Evolutionary conservation across 371 early-diverging fungal genomes (phyloP).

Genomic region (Quaeritorhiza haematococci): DNA sequence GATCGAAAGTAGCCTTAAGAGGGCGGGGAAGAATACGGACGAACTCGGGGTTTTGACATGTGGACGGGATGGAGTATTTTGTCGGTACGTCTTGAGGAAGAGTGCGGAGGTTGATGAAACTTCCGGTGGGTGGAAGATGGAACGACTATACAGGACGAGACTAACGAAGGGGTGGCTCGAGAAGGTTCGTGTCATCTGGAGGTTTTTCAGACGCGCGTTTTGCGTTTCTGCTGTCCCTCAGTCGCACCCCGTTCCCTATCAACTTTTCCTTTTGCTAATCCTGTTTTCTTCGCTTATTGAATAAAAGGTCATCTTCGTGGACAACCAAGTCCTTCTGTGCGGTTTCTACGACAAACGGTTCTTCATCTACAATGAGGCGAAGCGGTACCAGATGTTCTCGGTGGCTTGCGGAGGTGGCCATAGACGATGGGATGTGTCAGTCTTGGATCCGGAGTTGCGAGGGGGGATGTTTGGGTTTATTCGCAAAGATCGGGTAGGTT

Average conservation of each 20-base stretch:
- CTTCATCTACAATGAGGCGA: conserved; percentile 67
- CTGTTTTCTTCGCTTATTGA: too few relatives aligned
- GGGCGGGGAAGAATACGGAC: too few relatives aligned
- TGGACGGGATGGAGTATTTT: conserved; percentile 67
- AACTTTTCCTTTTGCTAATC: too few relatives aligned
- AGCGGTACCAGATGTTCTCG: conserved; percentile 42
- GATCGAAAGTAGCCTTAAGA: too few relatives aligned
- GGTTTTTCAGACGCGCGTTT: not conserved
- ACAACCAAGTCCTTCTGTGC: conserved; percentile 52
- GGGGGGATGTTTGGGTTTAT: conserved; percentile 13
- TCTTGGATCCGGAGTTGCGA: conserved; percentile 3
- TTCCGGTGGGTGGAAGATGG: conserved; percentile 8
- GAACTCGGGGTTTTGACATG: conserved; percentile 59
- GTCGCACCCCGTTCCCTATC: not conserved
- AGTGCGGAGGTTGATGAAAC: conserved; percentile 11
- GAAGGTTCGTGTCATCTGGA: too few relatives aligned
- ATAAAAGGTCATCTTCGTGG: conserved; percentile 37
- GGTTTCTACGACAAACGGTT: conserved; percentile 69
- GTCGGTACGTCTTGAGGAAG: conserved; percentile 26
- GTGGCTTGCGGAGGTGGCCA: conserved; percentile 29
- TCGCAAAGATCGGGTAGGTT: too few relatives aligned
- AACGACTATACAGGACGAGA: conserved; percentile 46
- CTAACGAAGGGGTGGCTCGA: conserved; percentile 74
- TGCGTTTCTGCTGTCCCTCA: not conserved
- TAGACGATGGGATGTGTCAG: conserved; percentile 21